Evolutionary conservation across 1,139 yeast genomes (phyloP).

Genomic region (Lodderomyces pseudojiufengensis): DNA sequence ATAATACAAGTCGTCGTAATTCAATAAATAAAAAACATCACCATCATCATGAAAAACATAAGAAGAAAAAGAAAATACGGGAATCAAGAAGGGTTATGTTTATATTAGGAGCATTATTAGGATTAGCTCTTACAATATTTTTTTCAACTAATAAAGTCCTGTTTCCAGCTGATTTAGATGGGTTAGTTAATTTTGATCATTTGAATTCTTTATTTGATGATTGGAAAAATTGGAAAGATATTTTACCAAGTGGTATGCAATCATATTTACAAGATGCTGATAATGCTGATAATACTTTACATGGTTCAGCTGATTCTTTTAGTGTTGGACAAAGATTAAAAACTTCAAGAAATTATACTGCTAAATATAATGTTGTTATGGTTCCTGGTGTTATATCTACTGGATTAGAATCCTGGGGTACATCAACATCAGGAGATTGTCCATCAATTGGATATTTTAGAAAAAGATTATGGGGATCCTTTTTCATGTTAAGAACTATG

Average conservation of each 20-base stretch:
- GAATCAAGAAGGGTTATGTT: slow-evolving; percentile 49
- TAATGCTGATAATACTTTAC: slow-evolving; percentile 27
- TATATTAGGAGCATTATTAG: slow-evolving; percentile 62
- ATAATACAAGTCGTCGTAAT: neutral
- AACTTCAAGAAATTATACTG: slow-evolving; percentile 45
- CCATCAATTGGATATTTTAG: slow-evolving; percentile 83
- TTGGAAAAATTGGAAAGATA: slow-evolving; percentile 54
- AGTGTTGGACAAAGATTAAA: slow-evolving; percentile 76
- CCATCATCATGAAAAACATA: slow-evolving; percentile 3
- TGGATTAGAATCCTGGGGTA: slow-evolving; percentile 92
- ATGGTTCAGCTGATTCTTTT: slow-evolving; percentile 73
- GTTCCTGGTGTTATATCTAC: slow-evolving; percentile 97
- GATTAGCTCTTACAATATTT: slow-evolving; percentile 61
- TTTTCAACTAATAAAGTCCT: slow-evolving; percentile 50
- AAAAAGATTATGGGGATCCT: slow-evolving; percentile 93
- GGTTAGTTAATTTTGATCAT: slow-evolving; percentile 54
- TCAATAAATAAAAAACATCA: slow-evolving; percentile 5
- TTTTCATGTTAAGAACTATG: slow-evolving; percentile 92
- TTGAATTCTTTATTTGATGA: slow-evolving; percentile 46
- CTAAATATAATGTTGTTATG: slow-evolving; percentile 78
- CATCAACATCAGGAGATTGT: slow-evolving; percentile 58
- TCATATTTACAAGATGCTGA: slow-evolving; percentile 58
- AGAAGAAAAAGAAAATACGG: slow-evolving; percentile 22
- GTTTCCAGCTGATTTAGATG: slow-evolving; percentile 45
- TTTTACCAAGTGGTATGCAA: slow-evolving; percentile 63